These are phyloP conservation scores for Dictyostelium intermedium DNA, from an alignment of 78 protist genomes.

Conservation along the genomic window DNA sequence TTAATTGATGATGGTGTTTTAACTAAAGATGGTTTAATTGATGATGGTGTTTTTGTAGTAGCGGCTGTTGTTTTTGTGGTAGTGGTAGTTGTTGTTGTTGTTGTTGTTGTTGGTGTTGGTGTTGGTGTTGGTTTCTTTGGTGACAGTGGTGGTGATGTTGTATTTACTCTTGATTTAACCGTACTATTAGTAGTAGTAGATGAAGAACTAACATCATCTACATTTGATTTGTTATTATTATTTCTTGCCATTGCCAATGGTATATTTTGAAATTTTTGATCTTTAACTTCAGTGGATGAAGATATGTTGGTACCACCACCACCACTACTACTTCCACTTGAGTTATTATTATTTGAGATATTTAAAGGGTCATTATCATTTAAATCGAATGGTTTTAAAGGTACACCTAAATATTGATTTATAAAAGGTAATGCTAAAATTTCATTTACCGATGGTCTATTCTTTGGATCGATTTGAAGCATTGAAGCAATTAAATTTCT, in stretches of 20 bases:
- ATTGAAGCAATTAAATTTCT: conserved; percentile 61
- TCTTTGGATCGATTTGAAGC: conserved; percentile 80
- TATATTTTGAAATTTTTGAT: conserved; percentile 11
- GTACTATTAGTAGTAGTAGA: neutral
- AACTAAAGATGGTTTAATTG: neutral
- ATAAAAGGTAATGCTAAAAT: conserved; percentile 73
- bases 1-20: neutral
- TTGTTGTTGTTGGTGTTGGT: neutral
- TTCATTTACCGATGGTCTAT: conserved; percentile 82
- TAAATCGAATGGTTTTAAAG: conserved; percentile 13
- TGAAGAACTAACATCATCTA: neutral
- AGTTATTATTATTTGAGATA: neutral
- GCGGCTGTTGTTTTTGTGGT: neutral
- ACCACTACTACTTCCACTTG: neutral
- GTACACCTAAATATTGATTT: conserved; percentile 15
- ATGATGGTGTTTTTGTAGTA: neutral
- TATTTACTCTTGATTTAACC: neutral
- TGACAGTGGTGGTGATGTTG: neutral
- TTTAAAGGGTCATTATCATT: neutral
- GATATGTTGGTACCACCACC: neutral
- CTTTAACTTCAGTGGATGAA: neutral
- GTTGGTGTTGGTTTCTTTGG: neutral
- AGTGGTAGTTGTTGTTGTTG: neutral
- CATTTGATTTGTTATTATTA: conserved; percentile 3
- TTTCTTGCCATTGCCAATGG: conserved; percentile 44